Evolutionary conservation across 768 basidiomycete genomes (phyloP).

Genomic region (Mycena floridula): DNA sequence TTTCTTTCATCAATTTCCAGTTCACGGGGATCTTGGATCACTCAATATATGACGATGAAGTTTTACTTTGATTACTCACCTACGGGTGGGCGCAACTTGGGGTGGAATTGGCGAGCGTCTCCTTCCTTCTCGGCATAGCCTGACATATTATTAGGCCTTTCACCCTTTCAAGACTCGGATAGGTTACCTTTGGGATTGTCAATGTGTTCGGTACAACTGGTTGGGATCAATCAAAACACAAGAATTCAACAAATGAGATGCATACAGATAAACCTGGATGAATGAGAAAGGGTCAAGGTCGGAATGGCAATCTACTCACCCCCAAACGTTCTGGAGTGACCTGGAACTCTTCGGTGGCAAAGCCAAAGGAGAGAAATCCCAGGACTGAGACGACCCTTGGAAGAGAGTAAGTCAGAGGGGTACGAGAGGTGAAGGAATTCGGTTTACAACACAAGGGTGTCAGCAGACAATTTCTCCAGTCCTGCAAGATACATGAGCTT

Average conservation of each 20-base stretch:
- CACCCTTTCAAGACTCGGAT: not conserved
- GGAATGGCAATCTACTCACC: too few relatives aligned
- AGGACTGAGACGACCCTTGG: slow-evolving; percentile 50
- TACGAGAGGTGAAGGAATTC: too few relatives aligned
- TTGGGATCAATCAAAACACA: not conserved
- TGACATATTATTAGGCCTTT: too few relatives aligned
- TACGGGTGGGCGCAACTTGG: slow-evolving; percentile 70
- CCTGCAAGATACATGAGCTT: slow-evolving; percentile 75
- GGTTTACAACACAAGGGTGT: slow-evolving; percentile 61
- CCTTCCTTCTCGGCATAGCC: slow-evolving; percentile 66
- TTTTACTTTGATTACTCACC: too few relatives aligned
- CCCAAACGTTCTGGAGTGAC: slow-evolving; percentile 69
- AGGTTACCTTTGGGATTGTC: slow-evolving; percentile 67
- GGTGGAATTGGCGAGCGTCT: slow-evolving; percentile 67
- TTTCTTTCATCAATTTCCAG: slow-evolving; percentile 70
- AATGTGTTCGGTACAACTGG: slow-evolving; percentile 49
- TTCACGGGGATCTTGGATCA: too few relatives aligned
- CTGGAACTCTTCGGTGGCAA: slow-evolving; percentile 62
- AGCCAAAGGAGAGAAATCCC: slow-evolving; percentile 60
- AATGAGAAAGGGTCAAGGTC: too few relatives aligned
- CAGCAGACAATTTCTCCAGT: slow-evolving; percentile 55
- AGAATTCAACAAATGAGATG: too few relatives aligned
- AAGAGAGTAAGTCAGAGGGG: too few relatives aligned
- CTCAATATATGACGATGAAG: too few relatives aligned
- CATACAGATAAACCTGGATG: too few relatives aligned